Base-by-base conservation (phyloP, 2,329 filamentous ascomycete species). In the Arthroderma sp. region DNA sequence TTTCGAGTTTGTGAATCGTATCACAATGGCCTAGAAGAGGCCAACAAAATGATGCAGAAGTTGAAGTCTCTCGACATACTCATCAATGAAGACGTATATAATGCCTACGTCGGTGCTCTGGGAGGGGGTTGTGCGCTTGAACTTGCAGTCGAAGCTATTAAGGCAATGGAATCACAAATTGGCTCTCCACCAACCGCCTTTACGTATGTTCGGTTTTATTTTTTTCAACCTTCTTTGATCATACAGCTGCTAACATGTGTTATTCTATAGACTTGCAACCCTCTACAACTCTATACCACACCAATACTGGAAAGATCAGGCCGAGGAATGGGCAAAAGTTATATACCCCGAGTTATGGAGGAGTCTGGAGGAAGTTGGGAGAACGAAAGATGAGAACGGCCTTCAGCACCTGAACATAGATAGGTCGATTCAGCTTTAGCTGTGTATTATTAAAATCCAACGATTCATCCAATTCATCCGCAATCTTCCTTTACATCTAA, bases 51-150 rank as follows among this genome's bases (percentile, higher is more conserved):
- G 75, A 73, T 75, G 61, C 60, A 65, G 19, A 78, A 78, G 61
- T 82, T 86, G 41, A 81, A 81, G 56, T 71, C 78, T 57, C 85
- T 94, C 78, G 88, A 93, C 31, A 79, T 97, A 55, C 85, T 88
- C 41, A 78, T 95, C 23, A 86, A 89, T 38, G 79, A 80, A 21
- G 71, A 78, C 1, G 81, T 97, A 11, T 91, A 88, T 71, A 81
- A 81, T 19, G 83, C 85, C 1, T 97, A 95, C 68, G 76, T 87
- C 52, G 86, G 83, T 7, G 87, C 87, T 0, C 70, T 95, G 57
- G 87, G 86, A 0, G 83, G 84, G 2, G 86, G 88, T 62, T 84
- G 83, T 23, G 78, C 85, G 54, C 77, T 88, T 51, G 81, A 87
- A 19, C 83, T 86, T 64, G 84, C 84, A 2, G 81, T 83, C 63